These are phyloP conservation scores for Mycena galopus DNA, from an alignment of 768 basidiomycete species.

Conservation along the genomic window DNA sequence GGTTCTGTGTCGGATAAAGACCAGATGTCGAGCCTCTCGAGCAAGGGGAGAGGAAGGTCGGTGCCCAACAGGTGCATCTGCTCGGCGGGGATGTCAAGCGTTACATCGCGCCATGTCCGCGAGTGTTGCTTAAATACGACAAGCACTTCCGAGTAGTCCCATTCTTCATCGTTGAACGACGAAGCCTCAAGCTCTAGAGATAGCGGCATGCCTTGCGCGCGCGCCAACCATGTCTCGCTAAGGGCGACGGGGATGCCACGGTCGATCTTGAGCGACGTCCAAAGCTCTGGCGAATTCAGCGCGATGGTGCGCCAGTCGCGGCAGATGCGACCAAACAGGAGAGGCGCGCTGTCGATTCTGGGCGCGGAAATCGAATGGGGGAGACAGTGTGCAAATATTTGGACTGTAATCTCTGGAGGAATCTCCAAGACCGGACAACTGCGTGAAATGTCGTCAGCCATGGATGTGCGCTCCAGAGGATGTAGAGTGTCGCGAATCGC, in stretches of 20 bases:
- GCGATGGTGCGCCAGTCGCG: conserved; percentile 41
- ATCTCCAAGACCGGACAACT: not conserved
- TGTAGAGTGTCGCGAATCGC: too few relatives aligned
- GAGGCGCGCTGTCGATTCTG: conserved; percentile 26
- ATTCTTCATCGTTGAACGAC: not conserved
- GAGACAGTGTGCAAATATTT: conserved; percentile 23
- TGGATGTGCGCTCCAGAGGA: too few relatives aligned
- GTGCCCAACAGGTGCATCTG: not conserved
- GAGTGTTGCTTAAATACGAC: not conserved
- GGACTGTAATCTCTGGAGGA: conserved; percentile 8
- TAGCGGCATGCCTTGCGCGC: not conserved
- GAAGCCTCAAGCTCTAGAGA: not conserved
- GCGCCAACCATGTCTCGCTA: conserved; percentile 14
- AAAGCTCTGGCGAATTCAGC: conserved; percentile 37
- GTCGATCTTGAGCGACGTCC: conserved; percentile 41
- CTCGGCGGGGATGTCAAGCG: not conserved
- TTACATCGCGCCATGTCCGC: conserved; percentile 8
- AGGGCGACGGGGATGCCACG: not conserved
- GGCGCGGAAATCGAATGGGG: not conserved
- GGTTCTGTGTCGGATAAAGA: not conserved
- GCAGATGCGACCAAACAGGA: conserved; percentile 43
- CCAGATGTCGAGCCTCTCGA: conserved; percentile 1
- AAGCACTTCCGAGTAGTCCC: not conserved
- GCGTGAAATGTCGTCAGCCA: too few relatives aligned
- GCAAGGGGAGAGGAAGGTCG: conserved; percentile 10